Evolutionary conservation across 116 monocot species (phyloP).

Genomic region (Iris pallida): DNA sequence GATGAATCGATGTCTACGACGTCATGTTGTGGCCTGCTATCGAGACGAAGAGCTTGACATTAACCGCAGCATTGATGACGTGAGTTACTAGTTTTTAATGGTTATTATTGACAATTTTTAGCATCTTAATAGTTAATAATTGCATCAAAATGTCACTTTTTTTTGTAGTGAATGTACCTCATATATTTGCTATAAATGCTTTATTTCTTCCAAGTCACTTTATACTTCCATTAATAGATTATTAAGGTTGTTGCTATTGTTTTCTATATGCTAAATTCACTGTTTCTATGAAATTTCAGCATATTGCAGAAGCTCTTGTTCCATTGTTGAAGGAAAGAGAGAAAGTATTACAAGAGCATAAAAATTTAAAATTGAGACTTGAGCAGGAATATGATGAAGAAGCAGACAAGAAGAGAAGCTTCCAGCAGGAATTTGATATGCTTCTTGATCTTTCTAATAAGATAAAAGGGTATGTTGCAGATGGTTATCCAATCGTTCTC

Average conservation of each 20-base stretch:
- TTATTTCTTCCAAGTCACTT: too few relatives aligned
- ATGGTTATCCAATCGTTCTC: background rate
- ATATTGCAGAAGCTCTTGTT: conserved; percentile 68
- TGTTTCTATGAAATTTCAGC: conserved; percentile 24
- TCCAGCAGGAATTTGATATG: conserved; percentile 68
- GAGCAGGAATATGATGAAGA: conserved; percentile 70
- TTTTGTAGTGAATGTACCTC: too few relatives aligned
- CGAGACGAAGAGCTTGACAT: too few relatives aligned
- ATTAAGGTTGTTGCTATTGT: background rate
- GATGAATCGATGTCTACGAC: too few relatives aligned
- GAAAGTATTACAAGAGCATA: conserved; percentile 51
- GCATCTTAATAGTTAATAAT: too few relatives aligned
- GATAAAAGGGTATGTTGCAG: conserved; percentile 69
- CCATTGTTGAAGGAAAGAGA: conserved; percentile 73
- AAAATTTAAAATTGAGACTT: conserved; percentile 50
- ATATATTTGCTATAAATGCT: too few relatives aligned
- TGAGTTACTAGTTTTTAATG: too few relatives aligned
- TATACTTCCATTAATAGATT: too few relatives aligned
- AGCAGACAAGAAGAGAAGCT: conserved; percentile 60
- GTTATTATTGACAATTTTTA: too few relatives aligned
- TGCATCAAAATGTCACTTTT: too few relatives aligned
- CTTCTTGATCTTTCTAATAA: conserved; percentile 40
- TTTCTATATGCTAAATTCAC: background rate
- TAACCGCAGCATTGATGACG: too few relatives aligned
- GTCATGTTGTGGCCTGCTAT: too few relatives aligned